Evolutionary conservation across 2,329 filamentous ascomycete species (phyloP).

Genomic region (Fusarium longipes): DNA sequence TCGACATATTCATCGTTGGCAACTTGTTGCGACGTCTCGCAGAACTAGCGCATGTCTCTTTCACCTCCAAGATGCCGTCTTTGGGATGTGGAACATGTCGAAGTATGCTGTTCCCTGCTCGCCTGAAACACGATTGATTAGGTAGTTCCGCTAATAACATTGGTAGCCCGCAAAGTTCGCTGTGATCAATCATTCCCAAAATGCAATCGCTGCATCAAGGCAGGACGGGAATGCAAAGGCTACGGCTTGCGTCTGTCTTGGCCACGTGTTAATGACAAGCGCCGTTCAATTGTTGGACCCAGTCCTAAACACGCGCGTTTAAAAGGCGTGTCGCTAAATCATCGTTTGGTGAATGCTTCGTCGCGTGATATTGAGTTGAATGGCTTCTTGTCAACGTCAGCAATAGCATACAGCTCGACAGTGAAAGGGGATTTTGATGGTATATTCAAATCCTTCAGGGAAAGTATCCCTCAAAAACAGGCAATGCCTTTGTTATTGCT

Average conservation of each 20-base stretch:
- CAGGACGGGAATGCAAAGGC: conserved; percentile 17
- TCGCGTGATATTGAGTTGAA: conserved; percentile 30
- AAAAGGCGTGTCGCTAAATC: rapidly evolving
- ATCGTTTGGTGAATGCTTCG: conserved; percentile 22
- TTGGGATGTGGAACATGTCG: conserved; percentile 32
- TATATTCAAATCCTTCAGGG: rapidly evolving
- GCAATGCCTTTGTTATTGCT: background rate
- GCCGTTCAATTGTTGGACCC: conserved; percentile 22
- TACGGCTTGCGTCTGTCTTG: conserved; percentile 35
- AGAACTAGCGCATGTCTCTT: no score
- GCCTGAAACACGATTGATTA: rapidly evolving
- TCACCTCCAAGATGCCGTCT: conserved; percentile 1
- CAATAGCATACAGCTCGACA: background rate
- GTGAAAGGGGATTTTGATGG: background rate
- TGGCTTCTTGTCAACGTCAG: background rate
- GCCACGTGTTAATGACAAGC: conserved; percentile 22
- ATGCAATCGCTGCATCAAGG: conserved; percentile 20
- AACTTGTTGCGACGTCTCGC: conserved; percentile 10
- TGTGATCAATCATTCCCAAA: conserved; percentile 29
- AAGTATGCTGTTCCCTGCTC: background rate
- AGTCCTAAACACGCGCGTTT: background rate
- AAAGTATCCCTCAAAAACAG: rapidly evolving
- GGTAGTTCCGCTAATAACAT: background rate
- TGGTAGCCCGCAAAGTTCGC: conserved; percentile 33
- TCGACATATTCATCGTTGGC: background rate